These are phyloP conservation scores for Prunus padus DNA, from an alignment of 306 rosid genomes.

Conservation along the genomic window DNA sequence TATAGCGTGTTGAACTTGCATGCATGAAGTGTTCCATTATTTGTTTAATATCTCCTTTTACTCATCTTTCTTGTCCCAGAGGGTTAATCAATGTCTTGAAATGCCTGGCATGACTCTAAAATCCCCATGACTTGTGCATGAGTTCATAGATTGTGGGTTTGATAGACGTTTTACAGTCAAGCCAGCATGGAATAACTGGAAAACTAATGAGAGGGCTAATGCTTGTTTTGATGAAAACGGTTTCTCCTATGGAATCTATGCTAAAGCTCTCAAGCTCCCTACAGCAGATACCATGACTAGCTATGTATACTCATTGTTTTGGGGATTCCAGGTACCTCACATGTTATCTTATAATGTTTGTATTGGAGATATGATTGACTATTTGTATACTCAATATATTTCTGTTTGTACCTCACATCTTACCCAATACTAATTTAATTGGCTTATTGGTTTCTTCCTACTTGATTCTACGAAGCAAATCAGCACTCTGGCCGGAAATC, in stretches of 20 bases:
- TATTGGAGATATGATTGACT: too few relatives aligned
- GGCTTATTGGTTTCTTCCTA: too few relatives aligned
- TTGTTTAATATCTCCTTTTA: neutral
- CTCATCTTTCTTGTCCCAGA: conserved; percentile 39
- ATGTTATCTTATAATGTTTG: too few relatives aligned
- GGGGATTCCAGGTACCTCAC: too few relatives aligned
- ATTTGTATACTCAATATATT: too few relatives aligned
- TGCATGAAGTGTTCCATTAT: neutral
- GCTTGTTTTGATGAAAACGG: conserved; percentile 35
- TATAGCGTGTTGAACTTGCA: too few relatives aligned
- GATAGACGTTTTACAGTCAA: too few relatives aligned
- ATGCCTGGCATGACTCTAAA: conserved; percentile 35
- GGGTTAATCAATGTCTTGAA: conserved; percentile 80
- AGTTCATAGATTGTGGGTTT: conserved; percentile 65
- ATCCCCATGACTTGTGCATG: conserved; percentile 22
- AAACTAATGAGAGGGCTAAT: conserved; percentile 4
- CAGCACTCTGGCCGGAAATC: too few relatives aligned
- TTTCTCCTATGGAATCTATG: conserved; percentile 54
- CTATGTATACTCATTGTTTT: too few relatives aligned
- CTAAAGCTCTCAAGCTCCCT: conserved; percentile 48
- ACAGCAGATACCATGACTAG: conserved; percentile 15
- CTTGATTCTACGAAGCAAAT: too few relatives aligned
- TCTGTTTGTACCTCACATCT: too few relatives aligned
- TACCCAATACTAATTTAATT: too few relatives aligned
- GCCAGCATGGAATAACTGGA: conserved; percentile 25